Evolutionary conservation across 1,139 yeast genomes (phyloP).

Genomic region (Yamadazyma diospyri): DNA sequence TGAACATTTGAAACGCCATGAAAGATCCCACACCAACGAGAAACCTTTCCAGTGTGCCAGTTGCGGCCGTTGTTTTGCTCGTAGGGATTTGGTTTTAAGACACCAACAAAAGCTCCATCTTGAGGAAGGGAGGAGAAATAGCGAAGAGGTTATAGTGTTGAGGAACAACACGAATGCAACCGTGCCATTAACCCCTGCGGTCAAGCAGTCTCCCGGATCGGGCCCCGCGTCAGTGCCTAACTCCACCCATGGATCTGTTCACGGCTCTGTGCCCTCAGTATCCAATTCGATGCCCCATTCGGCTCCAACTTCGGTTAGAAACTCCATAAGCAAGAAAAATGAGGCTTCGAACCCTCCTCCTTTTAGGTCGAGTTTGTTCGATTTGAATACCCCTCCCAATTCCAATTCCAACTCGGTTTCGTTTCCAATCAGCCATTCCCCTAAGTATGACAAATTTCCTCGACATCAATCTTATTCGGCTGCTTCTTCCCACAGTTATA

Average conservation of each 20-base stretch:
- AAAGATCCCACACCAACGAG: conserved; percentile 92
- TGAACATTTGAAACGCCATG: conserved; percentile 93
- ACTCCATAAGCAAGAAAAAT: not conserved
- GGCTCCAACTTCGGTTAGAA: not conserved
- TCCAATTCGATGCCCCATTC: not conserved
- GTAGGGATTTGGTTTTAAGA: conserved; percentile 45
- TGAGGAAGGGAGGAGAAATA: conserved; percentile 22
- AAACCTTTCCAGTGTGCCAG: conserved; percentile 74
- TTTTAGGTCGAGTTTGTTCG: conserved; percentile 22
- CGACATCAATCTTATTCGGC: conserved; percentile 85
- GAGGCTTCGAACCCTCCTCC: conserved; percentile 14
- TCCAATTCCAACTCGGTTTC: conserved; percentile 7
- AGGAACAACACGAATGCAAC: conserved; percentile 42
- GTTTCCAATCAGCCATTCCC: conserved; percentile 4
- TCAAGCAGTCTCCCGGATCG: conserved; percentile 12
- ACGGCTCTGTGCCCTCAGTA: not conserved
- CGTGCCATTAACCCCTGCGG: conserved; percentile 36
- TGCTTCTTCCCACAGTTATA: conserved; percentile 66
- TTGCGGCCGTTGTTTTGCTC: conserved; percentile 49
- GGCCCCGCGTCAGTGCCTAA: not conserved
- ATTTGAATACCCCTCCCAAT: conserved; percentile 8
- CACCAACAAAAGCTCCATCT: conserved; percentile 45
- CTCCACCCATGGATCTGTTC: not conserved
- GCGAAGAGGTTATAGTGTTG: conserved; percentile 42
- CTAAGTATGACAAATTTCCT: conserved; percentile 11